A percentile compares a stretch with the other conserved stretches of the same genome.
phyloP scores from a whole-genome alignment of 768 basidiomycete species.

The Lentinula aciculospora region DNA sequence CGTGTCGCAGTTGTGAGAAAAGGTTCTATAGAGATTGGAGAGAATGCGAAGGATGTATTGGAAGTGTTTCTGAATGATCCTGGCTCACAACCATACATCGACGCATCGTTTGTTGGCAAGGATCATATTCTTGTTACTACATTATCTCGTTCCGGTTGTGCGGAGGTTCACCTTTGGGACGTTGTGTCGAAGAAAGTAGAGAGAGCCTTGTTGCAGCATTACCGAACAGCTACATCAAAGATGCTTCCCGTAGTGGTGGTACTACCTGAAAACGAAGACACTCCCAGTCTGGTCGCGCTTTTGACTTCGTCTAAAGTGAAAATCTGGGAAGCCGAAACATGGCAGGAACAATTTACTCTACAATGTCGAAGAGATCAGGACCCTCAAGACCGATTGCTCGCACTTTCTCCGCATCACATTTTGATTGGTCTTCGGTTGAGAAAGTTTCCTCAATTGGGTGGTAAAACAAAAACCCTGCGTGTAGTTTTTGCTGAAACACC shows the following conservation, averaged over 20 bases:
- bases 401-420: slow-evolving; percentile 1
- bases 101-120: background rate
- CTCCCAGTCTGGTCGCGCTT: background rate
- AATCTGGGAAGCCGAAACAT: background rate
- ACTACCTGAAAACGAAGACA: background rate
- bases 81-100: background rate
- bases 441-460: background rate
- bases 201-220: background rate
- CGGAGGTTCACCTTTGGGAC: background rate
- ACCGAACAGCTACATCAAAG: background rate
- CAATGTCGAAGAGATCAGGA: background rate
- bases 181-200: background rate
- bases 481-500: background rate
- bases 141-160: background rate
- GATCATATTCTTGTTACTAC: background rate
- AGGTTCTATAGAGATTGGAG: background rate
- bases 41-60: background rate
- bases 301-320: background rate
- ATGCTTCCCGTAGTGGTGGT: background rate
- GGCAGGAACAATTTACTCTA: background rate
- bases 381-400: background rate
- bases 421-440: background rate
- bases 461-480: background rate
- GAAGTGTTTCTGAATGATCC: background rate
- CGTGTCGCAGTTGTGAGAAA: background rate